Evolutionary conservation across 2,329 filamentous ascomycete species (phyloP), one percentile per base, ranked within the genome.

Genomic region (Aspergillus piperis): DNA sequence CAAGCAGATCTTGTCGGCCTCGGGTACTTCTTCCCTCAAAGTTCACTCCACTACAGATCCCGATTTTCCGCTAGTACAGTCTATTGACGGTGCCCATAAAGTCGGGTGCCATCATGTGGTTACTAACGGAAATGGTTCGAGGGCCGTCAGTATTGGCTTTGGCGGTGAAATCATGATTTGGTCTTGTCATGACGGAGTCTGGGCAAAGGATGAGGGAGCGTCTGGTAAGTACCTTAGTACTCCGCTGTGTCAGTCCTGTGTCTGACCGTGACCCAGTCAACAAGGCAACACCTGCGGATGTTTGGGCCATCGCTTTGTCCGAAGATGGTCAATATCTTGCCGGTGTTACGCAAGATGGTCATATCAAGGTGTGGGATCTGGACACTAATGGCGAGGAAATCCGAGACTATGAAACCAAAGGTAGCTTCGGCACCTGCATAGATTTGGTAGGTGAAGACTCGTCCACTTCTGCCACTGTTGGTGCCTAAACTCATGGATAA

Each of bases 51-150:
- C 90, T 19, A 83, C 82, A 61, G 82, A 89, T 54, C 78, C 90
- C 23, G 84, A 89, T 47, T 93, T 92, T 65, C 88, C 91, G 2
- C 84, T 96, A 64, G 82, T 84, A 11, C 95, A 99, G 75, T 90
- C 89, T 21, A 85, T 99, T 62, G 81, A 88, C 55, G 85, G 86
- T 66, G 93, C 90, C 30, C 95, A 99, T 80, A 88, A 88, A 66
- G 85, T 96, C 36, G 95, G 95, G 66, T 95, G 92, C 72, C 95
- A 99, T 78, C 95, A 99, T 77, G 81, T 98, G 53, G 88, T 87
- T 63, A 88, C 89, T 73, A 80, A 87, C 76, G 81, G 78, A 42
- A 84, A 90, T 66, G 92, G 92, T 47, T 86, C 83, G 56, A 83
- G 87, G 57, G 91, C 91, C 15, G 92, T 90, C 3, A 96, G 89